phyloP scores from a whole-genome alignment of 2,329 filamentous ascomycete genomes.

The Pseudophaeomoniella oleicola region DNA sequence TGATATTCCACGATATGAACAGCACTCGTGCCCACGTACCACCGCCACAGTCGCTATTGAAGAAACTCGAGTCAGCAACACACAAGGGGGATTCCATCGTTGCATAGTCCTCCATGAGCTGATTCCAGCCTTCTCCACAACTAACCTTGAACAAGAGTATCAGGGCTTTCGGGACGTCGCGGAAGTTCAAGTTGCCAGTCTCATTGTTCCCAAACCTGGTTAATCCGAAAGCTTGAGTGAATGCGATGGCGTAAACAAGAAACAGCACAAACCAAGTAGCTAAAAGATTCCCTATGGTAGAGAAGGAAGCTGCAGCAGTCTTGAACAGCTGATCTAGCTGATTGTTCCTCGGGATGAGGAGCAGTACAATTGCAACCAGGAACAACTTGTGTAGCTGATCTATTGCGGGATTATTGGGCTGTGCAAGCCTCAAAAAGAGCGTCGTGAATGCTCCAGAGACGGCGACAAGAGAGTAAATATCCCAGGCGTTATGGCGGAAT shows the following conservation, averaged over 20 bases:
- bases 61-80: constrained; percentile 57
- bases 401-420: constrained; percentile 43
- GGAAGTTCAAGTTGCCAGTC: constrained; percentile 72
- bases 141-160: constrained; percentile 89
- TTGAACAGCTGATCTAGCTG: constrained; percentile 97
- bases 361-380: constrained; percentile 72
- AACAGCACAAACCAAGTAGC: constrained; percentile 98
- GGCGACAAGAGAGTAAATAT: constrained; percentile 70
- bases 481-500: constrained; percentile 89
- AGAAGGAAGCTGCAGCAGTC: constrained; percentile 85
- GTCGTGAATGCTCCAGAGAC: constrained; percentile 72
- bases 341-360: constrained; percentile 92
- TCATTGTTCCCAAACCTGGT: constrained; percentile 70
- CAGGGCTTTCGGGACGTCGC: constrained; percentile 82
- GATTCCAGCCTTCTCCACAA: constrained; percentile 90
- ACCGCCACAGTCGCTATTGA: constrained; percentile 85
- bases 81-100: constrained; percentile 67
- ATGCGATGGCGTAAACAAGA: constrained; percentile 85
- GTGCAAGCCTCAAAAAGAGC: constrained; percentile 57
- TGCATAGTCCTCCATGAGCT: constrained; percentile 92
- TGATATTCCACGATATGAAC: constrained; percentile 95
- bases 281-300: constrained; percentile 77
- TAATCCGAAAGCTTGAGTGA: constrained; percentile 90
- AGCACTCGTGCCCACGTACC: constrained; percentile 72
- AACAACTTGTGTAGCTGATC: constrained; percentile 85